phyloP scores from a whole-genome alignment of 2,329 filamentous ascomycete genomes.

The Drechslera avenae region DNA sequence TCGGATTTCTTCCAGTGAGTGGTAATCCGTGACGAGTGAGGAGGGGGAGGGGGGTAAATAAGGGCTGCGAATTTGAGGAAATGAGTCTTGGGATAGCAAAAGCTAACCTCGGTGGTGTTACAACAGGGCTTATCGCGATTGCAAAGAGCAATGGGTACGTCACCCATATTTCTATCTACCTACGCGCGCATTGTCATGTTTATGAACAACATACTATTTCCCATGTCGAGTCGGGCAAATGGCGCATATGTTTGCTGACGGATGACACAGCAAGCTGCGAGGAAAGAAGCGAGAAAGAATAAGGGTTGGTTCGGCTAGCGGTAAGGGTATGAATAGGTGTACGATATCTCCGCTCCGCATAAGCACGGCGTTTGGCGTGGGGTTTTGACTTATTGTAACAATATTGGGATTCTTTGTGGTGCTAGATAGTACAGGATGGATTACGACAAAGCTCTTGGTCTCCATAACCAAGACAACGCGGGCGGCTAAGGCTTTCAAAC shows the following conservation, averaged over 20 bases:
- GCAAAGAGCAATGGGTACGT: constrained; percentile 91
- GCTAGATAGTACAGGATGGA: not conserved
- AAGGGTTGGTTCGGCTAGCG: constrained; percentile 28
- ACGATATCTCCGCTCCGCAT: constrained; percentile 20
- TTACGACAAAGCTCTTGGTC: not conserved
- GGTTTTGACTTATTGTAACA: constrained; percentile 1
- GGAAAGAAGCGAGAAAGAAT: constrained; percentile 29
- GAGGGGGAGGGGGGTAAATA: too few relatives aligned
- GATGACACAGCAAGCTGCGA: constrained; percentile 23
- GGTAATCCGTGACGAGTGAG: too few relatives aligned
- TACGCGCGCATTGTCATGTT: not conserved
- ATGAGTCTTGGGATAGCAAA: not conserved
- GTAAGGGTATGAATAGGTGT: constrained; percentile 1
- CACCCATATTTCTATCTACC: constrained; percentile 35
- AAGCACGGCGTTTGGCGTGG: constrained; percentile 16
- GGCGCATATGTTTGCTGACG: constrained; percentile 4
- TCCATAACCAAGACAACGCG: not conserved
- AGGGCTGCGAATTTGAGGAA: not conserved
- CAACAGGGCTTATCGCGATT: constrained; percentile 86
- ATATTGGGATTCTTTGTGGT: not conserved
- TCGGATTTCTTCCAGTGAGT: constrained; percentile 89
- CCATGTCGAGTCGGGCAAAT: not conserved
- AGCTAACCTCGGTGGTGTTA: constrained; percentile 2
- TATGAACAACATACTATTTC: not conserved
- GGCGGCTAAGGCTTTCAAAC: not conserved